A percentile compares a stretch with the other conserved stretches of the same genome.
These are phyloP conservation scores for Scenedesmus sp. DNA, from an alignment of 163 green algal genomes.

Conservation along the genomic window DNA sequence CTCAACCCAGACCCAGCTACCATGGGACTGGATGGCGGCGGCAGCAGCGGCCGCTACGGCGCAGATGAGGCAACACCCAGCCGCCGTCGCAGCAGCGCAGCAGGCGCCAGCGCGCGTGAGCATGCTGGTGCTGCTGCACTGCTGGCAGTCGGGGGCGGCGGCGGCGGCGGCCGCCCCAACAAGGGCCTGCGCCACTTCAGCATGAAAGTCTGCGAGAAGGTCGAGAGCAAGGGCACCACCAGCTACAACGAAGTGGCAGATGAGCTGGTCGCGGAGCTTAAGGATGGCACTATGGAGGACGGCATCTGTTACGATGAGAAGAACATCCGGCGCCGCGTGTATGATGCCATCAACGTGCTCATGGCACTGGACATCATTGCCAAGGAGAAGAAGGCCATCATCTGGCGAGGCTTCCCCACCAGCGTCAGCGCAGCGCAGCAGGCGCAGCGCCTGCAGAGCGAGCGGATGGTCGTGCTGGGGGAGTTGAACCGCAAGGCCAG, in stretches of 20 bases:
- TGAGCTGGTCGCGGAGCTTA: slow-evolving; percentile 90
- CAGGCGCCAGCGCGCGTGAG: background rate
- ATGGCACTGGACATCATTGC: slow-evolving; percentile 95
- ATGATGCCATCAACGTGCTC: slow-evolving; percentile 98
- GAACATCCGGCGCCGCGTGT: slow-evolving; percentile 96
- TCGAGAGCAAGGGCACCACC: slow-evolving; percentile 88
- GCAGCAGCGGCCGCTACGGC: background rate
- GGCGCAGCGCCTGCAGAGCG: slow-evolving; percentile 38
- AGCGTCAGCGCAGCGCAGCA: slow-evolving; percentile 22
- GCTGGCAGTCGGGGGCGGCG: background rate
- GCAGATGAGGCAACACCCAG: background rate
- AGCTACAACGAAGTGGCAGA: slow-evolving; percentile 98
- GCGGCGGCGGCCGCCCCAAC: slow-evolving; percentile 14
- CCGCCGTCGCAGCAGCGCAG: slow-evolving; percentile 18
- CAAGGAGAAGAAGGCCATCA: slow-evolving; percentile 91
- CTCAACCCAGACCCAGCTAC: background rate
- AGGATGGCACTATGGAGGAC: slow-evolving; percentile 39
- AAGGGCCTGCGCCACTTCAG: slow-evolving; percentile 90
- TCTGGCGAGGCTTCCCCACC: slow-evolving; percentile 49
- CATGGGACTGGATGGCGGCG: slow-evolving; percentile 9
- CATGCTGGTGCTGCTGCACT: background rate
- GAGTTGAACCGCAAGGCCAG: slow-evolving; percentile 53
- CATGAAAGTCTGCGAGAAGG: slow-evolving; percentile 93
- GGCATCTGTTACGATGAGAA: slow-evolving; percentile 90
- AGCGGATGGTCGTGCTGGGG: slow-evolving; percentile 13